Conservation (phyloP, 495 filamentous ascomycete species). For the Cercophora newfieldiana region DNA sequence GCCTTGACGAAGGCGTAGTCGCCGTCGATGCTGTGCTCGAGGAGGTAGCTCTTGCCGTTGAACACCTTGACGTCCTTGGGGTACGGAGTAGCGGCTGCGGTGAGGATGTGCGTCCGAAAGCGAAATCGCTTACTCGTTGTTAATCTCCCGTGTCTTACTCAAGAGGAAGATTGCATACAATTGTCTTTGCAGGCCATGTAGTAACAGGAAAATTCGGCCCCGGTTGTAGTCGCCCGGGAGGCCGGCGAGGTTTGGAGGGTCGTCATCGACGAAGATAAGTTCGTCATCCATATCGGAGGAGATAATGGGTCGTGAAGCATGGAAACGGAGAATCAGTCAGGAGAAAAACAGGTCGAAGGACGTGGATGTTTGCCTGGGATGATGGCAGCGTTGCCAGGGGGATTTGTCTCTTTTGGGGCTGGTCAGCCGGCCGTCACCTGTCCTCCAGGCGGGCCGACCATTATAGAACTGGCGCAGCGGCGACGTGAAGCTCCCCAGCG, state of each 20-base stretch:
- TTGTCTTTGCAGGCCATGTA: constrained; percentile 15
- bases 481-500: neutral
- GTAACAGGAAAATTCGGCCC: constrained; percentile 13
- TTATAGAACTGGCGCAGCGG: constrained; percentile 10
- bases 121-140: constrained; percentile 15
- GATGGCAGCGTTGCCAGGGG: too few species aligned
- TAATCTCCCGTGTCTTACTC: neutral
- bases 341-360: constrained; percentile 2
- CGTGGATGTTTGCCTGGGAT: constrained; percentile 9
- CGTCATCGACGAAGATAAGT: constrained; percentile 17
- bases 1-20: constrained; percentile 94
- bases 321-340: constrained; percentile 11
- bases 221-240: constrained; percentile 12
- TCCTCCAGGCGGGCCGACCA: constrained; percentile 9
- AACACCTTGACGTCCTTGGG: constrained; percentile 88
- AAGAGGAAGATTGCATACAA: constrained; percentile 9
- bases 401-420: too few species aligned
- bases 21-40: constrained; percentile 83
- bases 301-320: constrained; percentile 1
- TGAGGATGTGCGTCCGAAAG: constrained; percentile 32
- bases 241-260: neutral
- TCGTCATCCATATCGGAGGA: constrained; percentile 14
- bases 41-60: constrained; percentile 78
- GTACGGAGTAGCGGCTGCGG: constrained; percentile 67
- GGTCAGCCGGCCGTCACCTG: neutral